These are phyloP conservation scores for Apiospora pterosperma DNA, from an alignment of 2,329 filamentous ascomycete species.

Conservation along the genomic window DNA sequence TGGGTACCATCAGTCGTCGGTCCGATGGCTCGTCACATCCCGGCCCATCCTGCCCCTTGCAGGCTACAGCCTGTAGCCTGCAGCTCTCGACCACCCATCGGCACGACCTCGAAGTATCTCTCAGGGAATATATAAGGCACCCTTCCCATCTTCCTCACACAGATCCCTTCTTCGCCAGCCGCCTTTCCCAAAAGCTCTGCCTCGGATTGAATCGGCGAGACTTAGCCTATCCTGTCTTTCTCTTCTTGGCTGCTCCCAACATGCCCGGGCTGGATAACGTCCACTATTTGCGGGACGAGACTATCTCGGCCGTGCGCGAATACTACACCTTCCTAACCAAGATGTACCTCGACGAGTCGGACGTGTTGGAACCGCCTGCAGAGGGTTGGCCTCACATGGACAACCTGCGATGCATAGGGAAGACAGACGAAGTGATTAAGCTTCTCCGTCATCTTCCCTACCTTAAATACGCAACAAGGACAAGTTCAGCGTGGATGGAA, in stretches of 20 bases:
- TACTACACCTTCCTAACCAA: slow-evolving; percentile 25
- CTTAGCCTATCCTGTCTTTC: no score
- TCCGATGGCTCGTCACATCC: no score
- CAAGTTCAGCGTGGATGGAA: neutral
- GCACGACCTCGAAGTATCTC: no score
- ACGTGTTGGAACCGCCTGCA: slow-evolving; percentile 19
- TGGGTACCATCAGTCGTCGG: no score
- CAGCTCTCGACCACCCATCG: neutral
- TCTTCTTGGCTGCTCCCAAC: no score
- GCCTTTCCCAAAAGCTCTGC: no score
- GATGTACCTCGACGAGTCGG: slow-evolving; percentile 21
- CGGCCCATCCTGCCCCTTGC: no score
- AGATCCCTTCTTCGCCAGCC: neutral
- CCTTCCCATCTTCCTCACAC: neutral
- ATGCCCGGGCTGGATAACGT: neutral
- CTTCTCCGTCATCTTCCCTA: slow-evolving; percentile 5
- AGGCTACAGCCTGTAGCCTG: no score
- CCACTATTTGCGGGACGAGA: slow-evolving; percentile 18
- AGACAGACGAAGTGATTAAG: slow-evolving; percentile 3
- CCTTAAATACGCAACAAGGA: neutral
- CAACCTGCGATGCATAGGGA: neutral
- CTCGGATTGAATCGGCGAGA: no score
- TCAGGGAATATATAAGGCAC: no score
- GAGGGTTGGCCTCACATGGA: slow-evolving; percentile 24
- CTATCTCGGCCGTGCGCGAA: slow-evolving; percentile 17